These are phyloP conservation scores for Rachicladosporium sp. DNA, from an alignment of 2,329 filamentous ascomycete genomes.

Conservation along the genomic window DNA sequence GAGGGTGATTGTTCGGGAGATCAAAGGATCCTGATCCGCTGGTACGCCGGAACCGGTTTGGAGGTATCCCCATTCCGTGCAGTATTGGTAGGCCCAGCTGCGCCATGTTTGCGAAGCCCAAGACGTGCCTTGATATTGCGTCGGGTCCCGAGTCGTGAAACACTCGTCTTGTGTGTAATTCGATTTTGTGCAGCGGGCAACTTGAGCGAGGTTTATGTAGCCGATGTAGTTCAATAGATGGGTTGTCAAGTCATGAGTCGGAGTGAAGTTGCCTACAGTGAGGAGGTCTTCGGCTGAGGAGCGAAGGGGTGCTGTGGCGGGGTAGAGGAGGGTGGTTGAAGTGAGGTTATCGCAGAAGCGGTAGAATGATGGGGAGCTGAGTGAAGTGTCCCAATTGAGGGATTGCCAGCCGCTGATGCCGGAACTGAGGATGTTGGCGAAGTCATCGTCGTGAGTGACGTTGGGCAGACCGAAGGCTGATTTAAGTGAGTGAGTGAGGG, in stretches of 20 bases:
- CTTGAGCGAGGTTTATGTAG: constrained; percentile 36
- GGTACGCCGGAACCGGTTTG: constrained; percentile 62
- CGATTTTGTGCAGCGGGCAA: constrained; percentile 27
- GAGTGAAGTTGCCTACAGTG: constrained; percentile 34
- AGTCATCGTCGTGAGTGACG: constrained; percentile 41
- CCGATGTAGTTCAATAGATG: constrained; percentile 46
- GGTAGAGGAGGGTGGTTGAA: constrained; percentile 30
- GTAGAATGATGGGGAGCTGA: constrained; percentile 37
- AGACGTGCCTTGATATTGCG: constrained; percentile 34
- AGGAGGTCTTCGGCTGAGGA: constrained; percentile 34
- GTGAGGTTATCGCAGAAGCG: constrained; percentile 47
- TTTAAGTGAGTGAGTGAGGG: constrained; percentile 38
- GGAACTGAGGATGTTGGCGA: constrained; percentile 34
- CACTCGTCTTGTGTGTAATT: constrained; percentile 37
- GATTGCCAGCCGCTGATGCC: constrained; percentile 42
- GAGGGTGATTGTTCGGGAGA: constrained; percentile 58
- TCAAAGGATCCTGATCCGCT: constrained; percentile 48
- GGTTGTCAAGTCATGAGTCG: constrained; percentile 34
- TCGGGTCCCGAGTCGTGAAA: constrained; percentile 37
- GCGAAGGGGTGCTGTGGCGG: constrained; percentile 25
- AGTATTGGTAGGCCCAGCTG: constrained; percentile 47
- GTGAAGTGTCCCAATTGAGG: constrained; percentile 47
- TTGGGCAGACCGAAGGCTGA: constrained; percentile 38
- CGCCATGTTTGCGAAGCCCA: constrained; percentile 32
- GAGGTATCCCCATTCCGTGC: constrained; percentile 50